Evolutionary conservation across 805 yeast genomes (phyloP).

Genomic region (Candida krabiensis): DNA sequence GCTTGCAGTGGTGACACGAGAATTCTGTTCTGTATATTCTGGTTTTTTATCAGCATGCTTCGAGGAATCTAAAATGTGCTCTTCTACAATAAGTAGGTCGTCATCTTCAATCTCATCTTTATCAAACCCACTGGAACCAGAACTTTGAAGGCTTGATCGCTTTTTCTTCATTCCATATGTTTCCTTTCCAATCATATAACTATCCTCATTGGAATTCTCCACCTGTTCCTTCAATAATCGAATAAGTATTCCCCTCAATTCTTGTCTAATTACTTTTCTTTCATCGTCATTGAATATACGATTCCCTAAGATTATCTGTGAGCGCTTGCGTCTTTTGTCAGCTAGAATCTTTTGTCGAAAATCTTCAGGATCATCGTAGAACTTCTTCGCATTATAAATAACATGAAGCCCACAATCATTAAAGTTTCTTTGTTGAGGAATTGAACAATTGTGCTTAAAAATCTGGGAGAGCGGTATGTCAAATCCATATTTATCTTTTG

Average conservation of each 20-base stretch:
- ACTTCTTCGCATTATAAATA: constrained; percentile 65
- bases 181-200: constrained; percentile 23
- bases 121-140: background rate
- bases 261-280: constrained; percentile 24
- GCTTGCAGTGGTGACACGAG: background rate
- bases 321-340: constrained; percentile 15
- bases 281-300: constrained; percentile 28
- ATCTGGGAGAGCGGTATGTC: constrained; percentile 49
- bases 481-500: constrained; percentile 58
- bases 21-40: background rate
- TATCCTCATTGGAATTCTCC: constrained; percentile 21
- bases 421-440: constrained; percentile 83
- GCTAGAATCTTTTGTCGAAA: constrained; percentile 34
- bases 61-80: background rate
- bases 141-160: too few species aligned
- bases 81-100: constrained; percentile 5
- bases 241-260: constrained; percentile 25
- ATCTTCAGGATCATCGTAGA: constrained; percentile 47
- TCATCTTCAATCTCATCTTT: constrained; percentile 1
- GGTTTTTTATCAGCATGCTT: background rate
- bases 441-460: constrained; percentile 34
- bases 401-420: constrained; percentile 96
- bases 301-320: constrained; percentile 10
- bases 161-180: constrained; percentile 19
- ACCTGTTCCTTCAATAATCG: constrained; percentile 30